Percentiles rank a stretch among this genome's conserved stretches.
Evolutionary conservation across 768 basidiomycete species (phyloP).

Genomic region (Mycena galericulata): DNA sequence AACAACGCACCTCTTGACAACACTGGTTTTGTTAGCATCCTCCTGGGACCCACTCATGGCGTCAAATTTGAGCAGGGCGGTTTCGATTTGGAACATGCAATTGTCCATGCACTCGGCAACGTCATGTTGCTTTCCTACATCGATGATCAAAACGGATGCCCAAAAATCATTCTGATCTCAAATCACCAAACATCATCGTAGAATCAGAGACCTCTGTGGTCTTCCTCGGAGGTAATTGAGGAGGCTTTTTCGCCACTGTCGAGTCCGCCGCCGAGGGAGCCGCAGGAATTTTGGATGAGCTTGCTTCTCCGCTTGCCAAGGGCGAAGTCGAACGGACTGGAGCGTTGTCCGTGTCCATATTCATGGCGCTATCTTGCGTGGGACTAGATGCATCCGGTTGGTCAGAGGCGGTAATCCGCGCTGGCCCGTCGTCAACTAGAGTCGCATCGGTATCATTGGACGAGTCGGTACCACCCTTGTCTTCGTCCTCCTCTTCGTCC

Average conservation of each 20-base stretch:
- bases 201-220: constrained; percentile 70
- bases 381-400: constrained; percentile 42
- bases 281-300: constrained; percentile 44
- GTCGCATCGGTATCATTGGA: constrained; percentile 92
- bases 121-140: constrained; percentile 94
- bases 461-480: constrained; percentile 79
- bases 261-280: constrained; percentile 32
- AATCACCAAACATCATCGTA: constrained; percentile 90
- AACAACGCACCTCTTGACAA: constrained; percentile 79
- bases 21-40: constrained; percentile 70
- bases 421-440: constrained; percentile 80
- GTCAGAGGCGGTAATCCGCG: constrained; percentile 45
- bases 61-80: constrained; percentile 84
- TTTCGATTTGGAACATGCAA: constrained; percentile 98
- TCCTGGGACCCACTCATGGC: constrained; percentile 56
- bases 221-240: constrained; percentile 69
- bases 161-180: background rate
- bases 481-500: constrained; percentile 90
- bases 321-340: constrained; percentile 20
- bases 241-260: constrained; percentile 54
- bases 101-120: constrained; percentile 99
- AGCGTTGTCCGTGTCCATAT: constrained; percentile 58
- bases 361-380: constrained; percentile 60
- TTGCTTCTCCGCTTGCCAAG: constrained; percentile 28
- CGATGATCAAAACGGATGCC: constrained; percentile 23